Percentiles rank a stretch among this genome's conserved stretches.
Evolutionary conservation across 352 stramenopile species (phyloP).

Genomic region (Thalassiosira ordinaria): DNA sequence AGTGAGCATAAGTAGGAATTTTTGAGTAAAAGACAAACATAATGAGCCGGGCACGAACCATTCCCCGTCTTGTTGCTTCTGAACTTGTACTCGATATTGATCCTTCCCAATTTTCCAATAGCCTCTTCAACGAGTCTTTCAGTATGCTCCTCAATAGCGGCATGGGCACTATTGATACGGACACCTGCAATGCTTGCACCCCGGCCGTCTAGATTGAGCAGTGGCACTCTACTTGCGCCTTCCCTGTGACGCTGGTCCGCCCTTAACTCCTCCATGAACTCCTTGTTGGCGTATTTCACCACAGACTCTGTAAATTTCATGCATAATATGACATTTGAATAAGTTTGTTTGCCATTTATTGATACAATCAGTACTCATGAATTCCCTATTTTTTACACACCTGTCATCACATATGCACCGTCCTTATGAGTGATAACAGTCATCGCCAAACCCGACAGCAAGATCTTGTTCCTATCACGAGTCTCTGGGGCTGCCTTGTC

Average conservation of each 20-base stretch:
- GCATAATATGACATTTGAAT: too few relatives aligned
- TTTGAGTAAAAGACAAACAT: too few relatives aligned
- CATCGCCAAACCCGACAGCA: constrained; percentile 20
- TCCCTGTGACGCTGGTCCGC: background rate
- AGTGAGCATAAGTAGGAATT: background rate
- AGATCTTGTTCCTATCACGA: constrained; percentile 15
- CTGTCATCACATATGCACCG: constrained; percentile 10
- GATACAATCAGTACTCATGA: constrained; percentile 24
- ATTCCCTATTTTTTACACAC: too few relatives aligned
- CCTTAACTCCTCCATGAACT: constrained; percentile 7
- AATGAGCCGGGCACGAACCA: constrained; percentile 20
- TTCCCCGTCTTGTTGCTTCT: constrained; percentile 17
- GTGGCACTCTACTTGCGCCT: constrained; percentile 3
- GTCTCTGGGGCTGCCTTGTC: background rate
- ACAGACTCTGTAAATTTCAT: too few relatives aligned
- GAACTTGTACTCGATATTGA: constrained; percentile 9
- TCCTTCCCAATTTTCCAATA: constrained; percentile 3
- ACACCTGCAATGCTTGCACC: constrained; percentile 18
- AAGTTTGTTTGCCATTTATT: too few relatives aligned
- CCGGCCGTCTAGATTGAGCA: constrained; percentile 10
- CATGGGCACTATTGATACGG: constrained; percentile 3
- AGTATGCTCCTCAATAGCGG: background rate
- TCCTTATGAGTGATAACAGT: constrained; percentile 6
- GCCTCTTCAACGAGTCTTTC: constrained; percentile 8
- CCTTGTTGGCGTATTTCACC: constrained; percentile 35